Percentiles rank a stretch among this genome's conserved stretches.
phyloP scores from a whole-genome alignment of 2,329 filamentous ascomycete genomes.

The Colletotrichum simmondsii region DNA sequence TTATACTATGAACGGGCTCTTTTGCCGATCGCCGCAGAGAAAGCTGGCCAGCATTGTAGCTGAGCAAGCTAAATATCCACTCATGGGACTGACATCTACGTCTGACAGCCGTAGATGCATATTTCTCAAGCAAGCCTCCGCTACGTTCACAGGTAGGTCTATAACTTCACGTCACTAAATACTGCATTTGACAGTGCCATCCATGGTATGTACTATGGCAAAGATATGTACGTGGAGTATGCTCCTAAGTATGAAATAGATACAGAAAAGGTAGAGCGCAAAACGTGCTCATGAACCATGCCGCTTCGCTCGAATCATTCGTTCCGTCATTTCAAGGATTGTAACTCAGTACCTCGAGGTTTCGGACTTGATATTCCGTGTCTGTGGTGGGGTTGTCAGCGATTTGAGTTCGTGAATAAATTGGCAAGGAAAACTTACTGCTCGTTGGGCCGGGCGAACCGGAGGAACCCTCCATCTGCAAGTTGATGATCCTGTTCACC shows the following conservation, averaged over 20 bases:
- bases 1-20: rapidly evolving
- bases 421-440: constrained; percentile 15
- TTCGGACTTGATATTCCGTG: constrained; percentile 21
- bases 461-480: constrained; percentile 59
- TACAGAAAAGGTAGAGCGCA: not conserved
- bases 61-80: not conserved
- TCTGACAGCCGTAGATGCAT: not conserved
- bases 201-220: not conserved
- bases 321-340: constrained; percentile 6
- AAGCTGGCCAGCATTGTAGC: rapidly evolving
- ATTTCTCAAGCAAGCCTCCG: no score
- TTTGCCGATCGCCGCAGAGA: not conserved
- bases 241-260: not conserved
- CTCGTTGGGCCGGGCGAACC: constrained; percentile 50
- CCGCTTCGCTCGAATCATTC: not conserved
- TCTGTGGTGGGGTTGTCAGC: not conserved
- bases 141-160: not conserved
- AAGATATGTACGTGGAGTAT: not conserved
- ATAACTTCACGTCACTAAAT: not conserved
- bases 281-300: not conserved
- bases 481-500: constrained; percentile 51
- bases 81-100: not conserved
- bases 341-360: constrained; percentile 12
- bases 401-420: not conserved
- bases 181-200: not conserved